Conservation (phyloP, 345 rosid genomes). For the Noccaea caerulescens region DNA sequence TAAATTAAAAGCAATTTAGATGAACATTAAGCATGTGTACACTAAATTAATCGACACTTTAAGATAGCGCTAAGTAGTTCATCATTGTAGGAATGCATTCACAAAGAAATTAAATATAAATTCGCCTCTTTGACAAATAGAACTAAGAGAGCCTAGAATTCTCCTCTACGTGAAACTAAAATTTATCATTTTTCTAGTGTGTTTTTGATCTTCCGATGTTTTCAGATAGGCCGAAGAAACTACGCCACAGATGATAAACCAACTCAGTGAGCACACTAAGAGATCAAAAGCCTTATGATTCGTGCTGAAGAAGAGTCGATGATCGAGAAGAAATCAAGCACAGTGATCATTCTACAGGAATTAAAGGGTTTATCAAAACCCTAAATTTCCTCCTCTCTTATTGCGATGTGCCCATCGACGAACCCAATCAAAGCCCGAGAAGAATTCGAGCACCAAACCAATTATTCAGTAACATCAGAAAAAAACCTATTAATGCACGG, state of each 20-base stretch:
- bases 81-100: background rate
- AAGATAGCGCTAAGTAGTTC: background rate
- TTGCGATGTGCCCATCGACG: constrained; percentile 14
- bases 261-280: constrained; percentile 1
- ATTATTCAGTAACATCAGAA: background rate
- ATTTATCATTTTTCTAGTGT: background rate
- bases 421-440: background rate
- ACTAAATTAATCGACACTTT: background rate
- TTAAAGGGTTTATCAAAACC: constrained; percentile 41
- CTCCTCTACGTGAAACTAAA: background rate
- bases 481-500: background rate
- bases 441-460: background rate
- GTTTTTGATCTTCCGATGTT: background rate
- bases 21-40: constrained; percentile 3
- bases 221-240: background rate
- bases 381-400: constrained; percentile 30
- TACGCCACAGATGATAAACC: background rate
- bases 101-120: constrained; percentile 3
- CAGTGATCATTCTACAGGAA: constrained; percentile 29
- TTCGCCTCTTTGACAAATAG: background rate
- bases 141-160: background rate
- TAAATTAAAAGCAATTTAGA: constrained; percentile 34
- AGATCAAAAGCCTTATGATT: constrained; percentile 7
- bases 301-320: background rate
- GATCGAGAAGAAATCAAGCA: background rate